Percentiles rank a stretch among this genome's conserved stretches.
These are phyloP conservation scores for Ogataea populi-albae DNA, from an alignment of 805 yeast genomes.

Conservation along the genomic window DNA sequence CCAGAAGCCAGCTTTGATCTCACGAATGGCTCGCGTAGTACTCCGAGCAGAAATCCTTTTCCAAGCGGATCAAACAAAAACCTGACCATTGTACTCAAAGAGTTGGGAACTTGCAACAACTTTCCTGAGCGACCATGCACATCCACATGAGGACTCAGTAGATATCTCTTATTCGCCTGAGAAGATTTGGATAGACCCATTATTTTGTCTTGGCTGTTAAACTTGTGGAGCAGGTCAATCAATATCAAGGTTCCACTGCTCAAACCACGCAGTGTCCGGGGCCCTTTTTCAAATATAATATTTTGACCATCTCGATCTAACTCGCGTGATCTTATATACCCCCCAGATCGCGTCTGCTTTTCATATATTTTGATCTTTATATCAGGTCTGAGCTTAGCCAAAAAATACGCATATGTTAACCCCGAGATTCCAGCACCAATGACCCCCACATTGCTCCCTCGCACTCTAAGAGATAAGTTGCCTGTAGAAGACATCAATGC, in stretches of 20 bases:
- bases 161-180: constrained; percentile 68
- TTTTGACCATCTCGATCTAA: constrained; percentile 28
- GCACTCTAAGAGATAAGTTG: constrained; percentile 2
- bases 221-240: constrained; percentile 52
- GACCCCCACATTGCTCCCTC: constrained; percentile 52
- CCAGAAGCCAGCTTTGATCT: constrained; percentile 23
- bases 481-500: constrained; percentile 6
- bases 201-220: constrained; percentile 49
- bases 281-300: constrained; percentile 74
- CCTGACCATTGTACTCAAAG: constrained; percentile 30
- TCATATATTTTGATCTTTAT: constrained; percentile 63
- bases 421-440: constrained; percentile 92
- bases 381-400: constrained; percentile 75
- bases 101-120: constrained; percentile 54
- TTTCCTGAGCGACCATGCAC: constrained; percentile 31
- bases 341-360: constrained; percentile 56
- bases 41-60: constrained; percentile 37
- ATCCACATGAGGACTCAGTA: constrained; percentile 39
- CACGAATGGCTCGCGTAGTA: constrained; percentile 50
- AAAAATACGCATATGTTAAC: constrained; percentile 65
- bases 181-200: constrained; percentile 57
- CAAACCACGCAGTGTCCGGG: constrained; percentile 82
- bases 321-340: constrained; percentile 65
- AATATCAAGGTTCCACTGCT: constrained; percentile 74
- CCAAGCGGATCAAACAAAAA: constrained; percentile 27